Percentiles rank a stretch among this genome's conserved stretches.
phyloP scores from a whole-genome alignment of 1,139 yeast species.

The Suhomyces taliae region DNA sequence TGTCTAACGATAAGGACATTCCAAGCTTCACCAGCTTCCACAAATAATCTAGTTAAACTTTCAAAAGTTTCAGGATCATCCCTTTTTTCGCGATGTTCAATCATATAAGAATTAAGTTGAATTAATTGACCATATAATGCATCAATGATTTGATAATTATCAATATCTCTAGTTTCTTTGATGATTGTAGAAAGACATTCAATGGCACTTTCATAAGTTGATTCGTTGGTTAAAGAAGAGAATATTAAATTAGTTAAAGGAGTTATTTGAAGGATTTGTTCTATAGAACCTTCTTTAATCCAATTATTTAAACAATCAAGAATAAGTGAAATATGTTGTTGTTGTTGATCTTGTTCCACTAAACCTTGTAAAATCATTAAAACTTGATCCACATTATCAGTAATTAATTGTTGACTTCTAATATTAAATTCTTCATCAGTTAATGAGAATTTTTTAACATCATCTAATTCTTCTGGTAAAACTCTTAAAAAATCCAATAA shows the following conservation, averaged over 20 bases:
- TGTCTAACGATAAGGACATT: conserved; percentile 77
- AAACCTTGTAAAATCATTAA: conserved; percentile 58
- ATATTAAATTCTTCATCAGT: conserved; percentile 76
- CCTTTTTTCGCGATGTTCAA: conserved; percentile 27
- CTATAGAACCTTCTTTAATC: conserved; percentile 82
- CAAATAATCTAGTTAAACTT: conserved; percentile 73
- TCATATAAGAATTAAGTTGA: conserved; percentile 53
- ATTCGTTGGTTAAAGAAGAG: conserved; percentile 60
- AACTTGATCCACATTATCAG: conserved; percentile 68
- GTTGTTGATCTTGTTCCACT: conserved; percentile 25
- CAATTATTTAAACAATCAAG: conserved; percentile 83
- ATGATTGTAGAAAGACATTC: conserved; percentile 82
- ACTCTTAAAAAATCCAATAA: conserved; percentile 79
- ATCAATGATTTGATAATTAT: conserved; percentile 58
- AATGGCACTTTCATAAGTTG: conserved; percentile 80
- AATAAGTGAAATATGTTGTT: conserved; percentile 32
- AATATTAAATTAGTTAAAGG: conserved; percentile 68
- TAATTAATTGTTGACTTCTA: conserved; percentile 63
- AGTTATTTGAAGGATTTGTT: conserved; percentile 59
- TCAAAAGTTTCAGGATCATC: conserved; percentile 74
- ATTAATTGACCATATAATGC: conserved; percentile 70
- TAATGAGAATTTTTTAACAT: conserved; percentile 72
- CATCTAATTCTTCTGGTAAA: conserved; percentile 87
- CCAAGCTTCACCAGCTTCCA: conserved; percentile 97
- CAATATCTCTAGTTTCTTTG: conserved; percentile 77